Evolutionary conservation across 2,329 filamentous ascomycete species (phyloP).

Genomic region (Rhynchosporium graminicola): DNA sequence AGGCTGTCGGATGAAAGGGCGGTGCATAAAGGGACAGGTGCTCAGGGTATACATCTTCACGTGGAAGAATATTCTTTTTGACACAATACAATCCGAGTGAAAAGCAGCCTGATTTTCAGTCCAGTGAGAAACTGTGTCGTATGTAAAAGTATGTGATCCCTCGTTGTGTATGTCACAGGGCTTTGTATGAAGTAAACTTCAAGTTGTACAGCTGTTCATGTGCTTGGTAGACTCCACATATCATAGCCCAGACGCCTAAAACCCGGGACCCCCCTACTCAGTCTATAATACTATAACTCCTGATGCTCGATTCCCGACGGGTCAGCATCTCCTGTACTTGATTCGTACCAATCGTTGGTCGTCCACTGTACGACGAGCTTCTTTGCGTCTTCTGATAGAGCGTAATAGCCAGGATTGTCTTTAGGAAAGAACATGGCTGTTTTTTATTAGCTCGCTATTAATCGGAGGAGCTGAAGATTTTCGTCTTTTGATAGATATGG

Average conservation of each 20-base stretch:
- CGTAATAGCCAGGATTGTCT: constrained; percentile 72
- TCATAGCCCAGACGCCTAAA: background rate
- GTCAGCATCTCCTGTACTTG: constrained; percentile 42
- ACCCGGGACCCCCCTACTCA: background rate
- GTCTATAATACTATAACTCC: constrained; percentile 21
- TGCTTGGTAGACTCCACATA: background rate
- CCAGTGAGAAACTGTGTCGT: too few species aligned
- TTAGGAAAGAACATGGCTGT: constrained; percentile 71
- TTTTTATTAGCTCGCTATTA: constrained; percentile 19
- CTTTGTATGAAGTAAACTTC: background rate
- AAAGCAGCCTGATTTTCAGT: too few species aligned
- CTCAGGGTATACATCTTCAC: constrained; percentile 61
- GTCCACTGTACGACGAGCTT: constrained; percentile 66
- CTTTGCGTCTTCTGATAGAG: constrained; percentile 65
- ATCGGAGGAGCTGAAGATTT: constrained; percentile 4
- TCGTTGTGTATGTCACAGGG: too few species aligned
- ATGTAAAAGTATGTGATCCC: too few species aligned
- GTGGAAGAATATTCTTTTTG: constrained; percentile 61
- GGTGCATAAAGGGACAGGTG: constrained; percentile 64
- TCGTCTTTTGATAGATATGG: background rate
- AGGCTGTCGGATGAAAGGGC: constrained; percentile 60
- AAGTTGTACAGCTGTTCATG: background rate
- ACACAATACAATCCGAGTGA: background rate
- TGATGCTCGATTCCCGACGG: constrained; percentile 25
- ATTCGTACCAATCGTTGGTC: constrained; percentile 66